Evolutionary conservation across 2,329 filamentous ascomycete genomes (phyloP).

Genomic region (Alternaria arborescens): DNA sequence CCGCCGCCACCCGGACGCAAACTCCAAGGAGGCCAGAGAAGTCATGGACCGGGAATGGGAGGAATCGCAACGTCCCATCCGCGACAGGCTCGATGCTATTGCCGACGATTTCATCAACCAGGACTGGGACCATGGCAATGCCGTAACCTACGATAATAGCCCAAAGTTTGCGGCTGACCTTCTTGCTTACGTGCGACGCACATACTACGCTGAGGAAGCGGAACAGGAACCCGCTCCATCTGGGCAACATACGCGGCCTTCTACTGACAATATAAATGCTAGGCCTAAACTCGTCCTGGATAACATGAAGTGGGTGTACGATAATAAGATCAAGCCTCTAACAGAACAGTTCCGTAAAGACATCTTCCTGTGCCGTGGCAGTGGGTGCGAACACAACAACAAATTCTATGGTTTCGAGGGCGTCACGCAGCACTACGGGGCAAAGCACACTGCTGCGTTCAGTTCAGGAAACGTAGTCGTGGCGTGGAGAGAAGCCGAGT

Average conservation of each 20-base stretch:
- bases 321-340: slow-evolving; percentile 75
- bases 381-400: slow-evolving; percentile 67
- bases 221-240: slow-evolving; percentile 59
- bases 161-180: slow-evolving; percentile 76
- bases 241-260: slow-evolving; percentile 5
- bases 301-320: slow-evolving; percentile 88
- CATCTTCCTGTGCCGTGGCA: slow-evolving; percentile 74
- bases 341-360: slow-evolving; percentile 74
- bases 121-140: slow-evolving; percentile 70
- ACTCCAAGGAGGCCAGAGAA: slow-evolving; percentile 63
- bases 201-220: slow-evolving; percentile 70
- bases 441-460: slow-evolving; percentile 77
- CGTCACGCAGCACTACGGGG: slow-evolving; percentile 82
- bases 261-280: slow-evolving; percentile 51
- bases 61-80: slow-evolving; percentile 71
- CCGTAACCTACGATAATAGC: slow-evolving; percentile 69
- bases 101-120: slow-evolving; percentile 75
- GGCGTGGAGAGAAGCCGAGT: slow-evolving; percentile 78
- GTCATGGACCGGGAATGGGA: slow-evolving; percentile 75
- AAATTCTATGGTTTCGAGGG: slow-evolving; percentile 81
- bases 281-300: slow-evolving; percentile 75
- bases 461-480: slow-evolving; percentile 77
- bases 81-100: slow-evolving; percentile 69
- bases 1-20: slow-evolving; percentile 58
- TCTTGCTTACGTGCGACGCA: slow-evolving; percentile 70